Percentiles rank a stretch among this genome's conserved stretches.
Evolutionary conservation across 495 filamentous ascomycete species (phyloP).

Genomic region (Talaromyces adpressus): DNA sequence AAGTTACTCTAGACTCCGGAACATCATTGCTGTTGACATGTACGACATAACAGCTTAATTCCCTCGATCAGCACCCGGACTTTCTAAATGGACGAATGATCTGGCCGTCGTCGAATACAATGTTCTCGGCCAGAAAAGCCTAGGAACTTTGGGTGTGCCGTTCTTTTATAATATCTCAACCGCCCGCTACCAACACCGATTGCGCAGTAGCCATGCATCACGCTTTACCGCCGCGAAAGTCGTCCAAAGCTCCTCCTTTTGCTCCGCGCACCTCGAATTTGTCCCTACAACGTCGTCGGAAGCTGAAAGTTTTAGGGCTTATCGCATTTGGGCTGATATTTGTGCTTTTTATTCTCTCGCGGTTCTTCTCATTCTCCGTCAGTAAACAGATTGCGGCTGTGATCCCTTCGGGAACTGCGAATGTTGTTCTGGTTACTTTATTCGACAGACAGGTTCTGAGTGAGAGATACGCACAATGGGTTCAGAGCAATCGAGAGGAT

Average conservation of each 20-base stretch:
- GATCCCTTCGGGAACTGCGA: constrained; percentile 62
- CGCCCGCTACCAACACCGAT: neutral
- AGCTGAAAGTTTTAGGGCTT: constrained; percentile 56
- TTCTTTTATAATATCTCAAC: neutral
- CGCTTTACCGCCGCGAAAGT: constrained; percentile 77
- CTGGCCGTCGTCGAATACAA: neutral
- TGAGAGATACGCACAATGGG: constrained; percentile 56
- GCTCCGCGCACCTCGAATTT: constrained; percentile 50
- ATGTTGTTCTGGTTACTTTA: constrained; percentile 81
- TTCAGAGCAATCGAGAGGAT: constrained; percentile 74
- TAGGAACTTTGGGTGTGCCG: neutral
- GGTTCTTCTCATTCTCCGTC: constrained; percentile 34
- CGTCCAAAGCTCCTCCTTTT: constrained; percentile 43
- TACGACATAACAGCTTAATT: neutral
- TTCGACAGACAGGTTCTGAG: constrained; percentile 58
- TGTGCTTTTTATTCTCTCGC: constrained; percentile 57
- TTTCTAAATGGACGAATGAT: neutral
- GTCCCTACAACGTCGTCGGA: constrained; percentile 55
- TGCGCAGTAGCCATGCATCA: constrained; percentile 66
- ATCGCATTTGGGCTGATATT: constrained; percentile 47
- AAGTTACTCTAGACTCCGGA: neutral
- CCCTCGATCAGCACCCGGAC: neutral
- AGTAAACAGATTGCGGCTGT: constrained; percentile 18
- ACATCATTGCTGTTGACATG: neutral
- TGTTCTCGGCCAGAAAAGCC: constrained; percentile 2